These are phyloP conservation scores for Ceratocystis cubensis DNA, from an alignment of 2,329 filamentous ascomycete genomes.

Conservation along the genomic window DNA sequence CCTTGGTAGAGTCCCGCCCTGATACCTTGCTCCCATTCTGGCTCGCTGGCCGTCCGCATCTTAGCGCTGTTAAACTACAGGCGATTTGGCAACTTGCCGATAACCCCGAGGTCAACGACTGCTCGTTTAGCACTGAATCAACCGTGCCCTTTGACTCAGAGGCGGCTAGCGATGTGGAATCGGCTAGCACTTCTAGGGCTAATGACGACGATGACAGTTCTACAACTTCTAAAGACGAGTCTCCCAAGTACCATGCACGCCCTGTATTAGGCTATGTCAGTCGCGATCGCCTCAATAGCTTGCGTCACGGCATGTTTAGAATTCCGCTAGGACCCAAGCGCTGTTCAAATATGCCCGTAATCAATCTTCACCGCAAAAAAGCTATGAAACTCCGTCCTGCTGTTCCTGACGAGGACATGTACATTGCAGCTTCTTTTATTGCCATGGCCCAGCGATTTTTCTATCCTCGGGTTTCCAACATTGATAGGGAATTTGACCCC, in stretches of 20 bases:
- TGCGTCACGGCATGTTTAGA: slow-evolving; percentile 38
- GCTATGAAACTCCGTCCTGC: slow-evolving; percentile 37
- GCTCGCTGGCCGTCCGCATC: slow-evolving; percentile 14
- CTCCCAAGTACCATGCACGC: slow-evolving; percentile 30
- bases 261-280: slow-evolving; percentile 27
- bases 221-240: slow-evolving; percentile 23
- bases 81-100: slow-evolving; percentile 16
- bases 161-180: not conserved
- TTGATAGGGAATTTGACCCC: slow-evolving; percentile 22
- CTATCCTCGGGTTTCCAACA: slow-evolving; percentile 29
- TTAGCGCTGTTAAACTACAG: slow-evolving; percentile 14
- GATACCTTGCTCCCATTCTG: slow-evolving; percentile 16
- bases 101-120: not conserved
- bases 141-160: slow-evolving; percentile 18
- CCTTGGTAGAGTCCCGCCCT: not conserved
- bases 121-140: slow-evolving; percentile 17
- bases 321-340: slow-evolving; percentile 32
- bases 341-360: slow-evolving; percentile 36
- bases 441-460: slow-evolving; percentile 46
- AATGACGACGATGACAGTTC: not conserved
- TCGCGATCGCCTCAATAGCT: slow-evolving; percentile 25
- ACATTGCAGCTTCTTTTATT: slow-evolving; percentile 40
- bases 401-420: slow-evolving; percentile 40
- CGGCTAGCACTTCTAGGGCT: not conserved
- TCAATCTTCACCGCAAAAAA: slow-evolving; percentile 36